Conservation (phyloP, 495 filamentous ascomycete genomes). For the Aspergillus haitiensis region DNA sequence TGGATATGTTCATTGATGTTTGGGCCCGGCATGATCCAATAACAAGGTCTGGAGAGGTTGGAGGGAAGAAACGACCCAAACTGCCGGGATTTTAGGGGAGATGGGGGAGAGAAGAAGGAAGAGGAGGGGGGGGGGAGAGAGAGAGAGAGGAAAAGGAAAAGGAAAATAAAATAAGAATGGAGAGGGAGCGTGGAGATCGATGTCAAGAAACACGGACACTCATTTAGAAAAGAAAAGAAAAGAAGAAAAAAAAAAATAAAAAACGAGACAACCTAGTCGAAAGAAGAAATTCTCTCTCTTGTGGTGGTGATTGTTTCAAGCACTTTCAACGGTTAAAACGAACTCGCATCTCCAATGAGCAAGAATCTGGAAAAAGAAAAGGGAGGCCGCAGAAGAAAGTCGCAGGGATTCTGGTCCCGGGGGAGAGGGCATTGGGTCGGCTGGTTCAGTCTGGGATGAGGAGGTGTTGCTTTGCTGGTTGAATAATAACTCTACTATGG, state of each 20-base stretch:
- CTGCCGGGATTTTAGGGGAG: background rate
- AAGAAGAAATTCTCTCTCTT: too few species aligned
- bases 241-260: background rate
- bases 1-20: slow-evolving; percentile 38
- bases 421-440: slow-evolving; percentile 13
- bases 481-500: too few species aligned
- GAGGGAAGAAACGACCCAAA: slow-evolving; percentile 5
- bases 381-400: background rate
- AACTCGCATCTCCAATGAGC: too few species aligned
- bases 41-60: background rate
- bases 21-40: slow-evolving; percentile 34
- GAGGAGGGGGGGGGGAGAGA: background rate
- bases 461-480: too few species aligned
- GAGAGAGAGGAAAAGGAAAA: background rate
- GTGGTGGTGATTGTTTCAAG: too few species aligned
- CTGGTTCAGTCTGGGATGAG: background rate
- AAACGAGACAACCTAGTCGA: too few species aligned
- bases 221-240: background rate
- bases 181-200: too few species aligned
- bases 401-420: slow-evolving; percentile 18
- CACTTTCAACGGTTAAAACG: too few species aligned
- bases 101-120: background rate
- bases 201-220: too few species aligned
- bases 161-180: background rate
- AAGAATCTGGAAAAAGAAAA: slow-evolving; percentile 14